Evolutionary conservation across 257 asterid genomes (phyloP).

Genomic region (Nicotiana tomentosiformis): DNA sequence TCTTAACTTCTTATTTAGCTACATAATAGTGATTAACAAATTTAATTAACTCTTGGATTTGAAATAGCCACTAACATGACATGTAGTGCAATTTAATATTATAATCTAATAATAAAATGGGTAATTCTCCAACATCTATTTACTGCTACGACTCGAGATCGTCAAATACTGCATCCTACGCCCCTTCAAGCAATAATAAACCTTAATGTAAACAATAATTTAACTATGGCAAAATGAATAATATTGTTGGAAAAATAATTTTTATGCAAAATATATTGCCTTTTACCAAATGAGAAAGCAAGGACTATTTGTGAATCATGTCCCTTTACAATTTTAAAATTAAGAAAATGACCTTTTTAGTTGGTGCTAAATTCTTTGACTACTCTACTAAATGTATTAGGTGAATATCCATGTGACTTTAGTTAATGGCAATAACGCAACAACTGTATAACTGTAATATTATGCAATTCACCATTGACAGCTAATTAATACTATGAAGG

Average conservation of each 20-base stretch:
- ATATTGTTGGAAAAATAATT: neutral
- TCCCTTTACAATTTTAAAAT: neutral
- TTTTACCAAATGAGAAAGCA: neutral
- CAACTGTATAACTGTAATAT: neutral
- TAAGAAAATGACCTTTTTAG: neutral
- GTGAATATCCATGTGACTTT: neutral
- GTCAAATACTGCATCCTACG: too few relatives aligned
- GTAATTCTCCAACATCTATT: too few relatives aligned
- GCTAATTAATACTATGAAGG: neutral
- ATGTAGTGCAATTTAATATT: too few relatives aligned
- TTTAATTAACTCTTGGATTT: too few relatives aligned
- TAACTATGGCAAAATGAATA: neutral
- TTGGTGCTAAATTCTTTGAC: neutral
- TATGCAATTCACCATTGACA: neutral
- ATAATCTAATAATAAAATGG: too few relatives aligned
- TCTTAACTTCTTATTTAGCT: too few relatives aligned
- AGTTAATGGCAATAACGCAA: neutral
- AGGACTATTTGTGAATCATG: too few relatives aligned
- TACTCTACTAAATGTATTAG: neutral
- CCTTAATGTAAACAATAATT: too few relatives aligned
- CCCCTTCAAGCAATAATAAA: too few relatives aligned
- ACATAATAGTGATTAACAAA: too few relatives aligned
- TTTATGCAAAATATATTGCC: neutral
- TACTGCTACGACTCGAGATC: too few relatives aligned
- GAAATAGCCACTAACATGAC: too few relatives aligned